Evolutionary conservation across 2,329 filamentous ascomycete species (phyloP), one percentile per base, ranked within the genome.

Genomic region (Aspergillus melleus): DNA sequence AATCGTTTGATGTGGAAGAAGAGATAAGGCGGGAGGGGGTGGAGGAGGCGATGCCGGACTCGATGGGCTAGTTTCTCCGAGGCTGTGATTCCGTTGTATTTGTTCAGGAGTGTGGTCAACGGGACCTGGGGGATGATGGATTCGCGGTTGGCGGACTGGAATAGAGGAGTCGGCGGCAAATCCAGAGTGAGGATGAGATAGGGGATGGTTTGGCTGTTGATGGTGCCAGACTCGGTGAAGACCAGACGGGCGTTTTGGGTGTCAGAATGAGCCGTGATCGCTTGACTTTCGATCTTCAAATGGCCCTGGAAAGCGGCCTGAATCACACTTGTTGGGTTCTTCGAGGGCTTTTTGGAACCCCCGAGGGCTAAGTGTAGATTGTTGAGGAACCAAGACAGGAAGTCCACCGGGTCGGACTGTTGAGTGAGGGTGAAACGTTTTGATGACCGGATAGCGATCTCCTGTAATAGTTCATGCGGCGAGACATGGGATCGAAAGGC

Each of bases 401-500:
- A 98, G 51, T 99, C 95, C 61, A 96, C 92, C 0, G 95, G 95
- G 74, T 99, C 95, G 20, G 93, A 95, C 79, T 98, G 95, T 29
- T 88, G 82, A 0, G 92, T 96, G 52, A 98, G 83, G 5, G 90
- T 95, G 79, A 96, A 99, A 63, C 90, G 91, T 78, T 97, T 97
- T 67, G 89, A 93, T 32, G 93, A 97, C 52, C 88, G 88, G 47
- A 97, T 81, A 1, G 93, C 90, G 64, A 99, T 90, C 74, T 98
- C 94, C 77, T 99, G 95, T 1, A 99, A 87, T 30, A 99, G 85
- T 77, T 99, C 95, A 81, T 99, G 95, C 0, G 95, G 95, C 10
- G 94, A 98, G 55, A 99, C 95, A 76, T 99, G 95, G 4, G 90
- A 89, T 77, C 96, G 96, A 84, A 99, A 99, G 10, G 95, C 94